These are phyloP conservation scores for Alloteropsis semialata DNA, from an alignment of 176 grass and related monocot genomes.

Conservation along the genomic window DNA sequence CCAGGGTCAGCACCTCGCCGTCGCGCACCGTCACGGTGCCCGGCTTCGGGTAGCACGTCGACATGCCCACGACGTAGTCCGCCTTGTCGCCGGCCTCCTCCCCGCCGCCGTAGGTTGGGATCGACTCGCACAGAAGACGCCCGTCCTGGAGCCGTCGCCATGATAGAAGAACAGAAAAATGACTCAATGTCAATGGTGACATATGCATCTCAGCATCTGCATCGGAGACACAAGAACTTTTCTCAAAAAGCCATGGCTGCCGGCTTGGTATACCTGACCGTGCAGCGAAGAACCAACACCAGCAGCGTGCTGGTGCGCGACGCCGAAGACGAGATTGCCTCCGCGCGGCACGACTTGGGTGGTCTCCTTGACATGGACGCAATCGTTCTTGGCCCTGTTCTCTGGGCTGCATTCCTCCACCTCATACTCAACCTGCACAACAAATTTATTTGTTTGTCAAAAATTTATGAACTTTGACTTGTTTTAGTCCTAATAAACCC, in stretches of 20 bases:
- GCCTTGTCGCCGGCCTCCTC: constrained; percentile 72
- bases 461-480: too few species aligned
- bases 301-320: constrained; percentile 75
- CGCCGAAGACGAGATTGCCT: constrained; percentile 70
- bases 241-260: too few species aligned
- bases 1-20: constrained; percentile 62
- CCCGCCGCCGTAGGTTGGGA: constrained; percentile 59
- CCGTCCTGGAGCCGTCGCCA: constrained; percentile 42
- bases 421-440: constrained; percentile 73
- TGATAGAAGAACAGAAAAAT: background rate
- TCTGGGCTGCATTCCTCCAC: constrained; percentile 55
- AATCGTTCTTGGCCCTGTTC: constrained; percentile 40
- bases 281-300: constrained; percentile 52
- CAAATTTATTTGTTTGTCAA: too few species aligned
- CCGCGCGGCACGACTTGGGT: constrained; percentile 53
- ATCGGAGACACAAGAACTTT: too few species aligned
- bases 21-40: constrained; percentile 53
- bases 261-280: constrained; percentile 50
- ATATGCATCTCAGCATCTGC: too few species aligned
- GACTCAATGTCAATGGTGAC: background rate
- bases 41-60: constrained; percentile 65
- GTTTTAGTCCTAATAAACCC: too few species aligned
- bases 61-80: constrained; percentile 86
- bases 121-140: constrained; percentile 57
- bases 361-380: constrained; percentile 37